Evolutionary conservation across 2,329 filamentous ascomycete genomes (phyloP), one percentile per base, ranked within the genome.

Genomic region (Tolypocladium ophioglossoides): DNA sequence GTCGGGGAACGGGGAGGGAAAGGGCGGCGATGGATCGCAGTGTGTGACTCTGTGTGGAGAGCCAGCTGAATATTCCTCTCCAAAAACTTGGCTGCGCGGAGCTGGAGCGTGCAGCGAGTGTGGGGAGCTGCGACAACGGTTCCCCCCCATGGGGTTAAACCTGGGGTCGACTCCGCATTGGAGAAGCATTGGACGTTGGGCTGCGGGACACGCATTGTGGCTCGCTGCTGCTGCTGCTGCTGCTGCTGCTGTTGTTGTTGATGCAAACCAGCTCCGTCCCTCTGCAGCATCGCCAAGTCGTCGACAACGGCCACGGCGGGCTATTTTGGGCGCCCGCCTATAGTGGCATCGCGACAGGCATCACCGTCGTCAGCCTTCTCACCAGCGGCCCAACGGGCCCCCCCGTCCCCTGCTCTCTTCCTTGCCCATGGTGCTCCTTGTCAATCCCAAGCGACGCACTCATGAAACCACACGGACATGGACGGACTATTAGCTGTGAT

Each of bases 141-240:
- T 38, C 22, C 50, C 52, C 55, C 55, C 55, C 55, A 51, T 48
- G 56, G 52, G 57, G 54, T 50, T 16, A 55, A 57, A 47, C 59
- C 59, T 61, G 59, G 57, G 62, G 61, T 60, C 63, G 61, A 65
- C 69, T 71, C 69, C 69, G 70, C 70, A 72, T 70, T 69, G 67
- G 65, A 70, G 68, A 69, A 69, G 59, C 24, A 4, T 18, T 5
- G 20, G 11, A 14, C 40, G 4, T 8, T 7, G n/a, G n/a, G n/a
- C n/a, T n/a, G n/a, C n/a, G n/a, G n/a, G n/a, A n/a, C n/a, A n/a
- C n/a, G n/a, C n/a, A n/a, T n/a, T n/a, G n/a, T n/a, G n/a, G n/a
- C n/a, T n/a, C n/a, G 14, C 16, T 12, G 40, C 37, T 41, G 27
- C 27, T 27, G 27, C 27, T 3, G 27, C 27, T 27, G 27, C 27